Base-by-base conservation (phyloP, 2,329 filamentous ascomycete genomes). In the Lachnellula occidentalis region DNA sequence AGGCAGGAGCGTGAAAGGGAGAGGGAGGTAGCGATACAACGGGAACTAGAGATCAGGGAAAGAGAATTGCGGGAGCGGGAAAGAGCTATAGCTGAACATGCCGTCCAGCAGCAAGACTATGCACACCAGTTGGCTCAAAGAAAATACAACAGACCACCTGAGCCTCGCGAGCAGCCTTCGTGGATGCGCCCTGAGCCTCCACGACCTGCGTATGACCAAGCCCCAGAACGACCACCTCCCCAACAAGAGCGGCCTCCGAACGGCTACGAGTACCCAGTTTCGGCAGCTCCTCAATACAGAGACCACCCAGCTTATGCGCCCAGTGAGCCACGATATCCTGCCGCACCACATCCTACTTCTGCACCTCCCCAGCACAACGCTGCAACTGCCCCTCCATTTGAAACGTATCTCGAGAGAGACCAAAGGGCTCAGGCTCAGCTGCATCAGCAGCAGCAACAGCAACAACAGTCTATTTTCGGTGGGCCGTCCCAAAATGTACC, bases 401-500 rank as follows among this genome's bases (percentile, higher is more conserved):
- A 68, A 17, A 52, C 57, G 19, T 39, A 54, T 14, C 57, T 61
- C 24, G 63, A 69, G 24, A 58, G 66, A 42, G 69, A 73, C 50
- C 56, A 61, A 21, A 62, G 69, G 36, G 69, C 69, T 39, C 59
- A 67, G 24, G 69, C 69, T 24, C 67, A 68, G 8, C 67, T 70
- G 4, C 70, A 69, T 9, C 67, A 70, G 21, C 69, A 70, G 39
- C 69, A 68, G n/a, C 65, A 68, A 31, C 71, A 70, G 15, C 72
- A 69, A 47, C 71, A 69, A 50, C 67, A 62, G 50, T 61, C 58
- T 48, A 54, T 62, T 48, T 64, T 69, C 56, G 50, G 68, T 69
- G n/a, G 70, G 72, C 37, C 74, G 72, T 46, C 69, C 66, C 51
- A 71, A 9, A 74, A 74, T 50, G 74, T 72, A 4, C 66, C 72